phyloP scores from a whole-genome alignment of 2,329 filamentous ascomycete genomes.

The Chaetomium globosum region DNA sequence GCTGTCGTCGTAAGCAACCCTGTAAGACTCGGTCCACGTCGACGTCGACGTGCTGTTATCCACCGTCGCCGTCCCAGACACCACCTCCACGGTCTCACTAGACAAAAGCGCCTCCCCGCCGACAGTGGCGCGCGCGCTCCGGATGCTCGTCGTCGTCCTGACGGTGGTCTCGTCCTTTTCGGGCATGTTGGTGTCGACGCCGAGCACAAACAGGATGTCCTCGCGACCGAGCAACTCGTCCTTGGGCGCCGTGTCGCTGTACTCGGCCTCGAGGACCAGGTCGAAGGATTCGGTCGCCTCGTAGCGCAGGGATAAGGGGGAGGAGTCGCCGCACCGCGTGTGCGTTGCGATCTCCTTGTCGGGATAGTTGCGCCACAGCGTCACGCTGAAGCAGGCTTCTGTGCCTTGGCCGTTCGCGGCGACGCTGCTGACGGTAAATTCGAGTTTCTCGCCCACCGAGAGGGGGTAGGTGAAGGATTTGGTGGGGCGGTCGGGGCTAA shows the following conservation, averaged over 20 bases:
- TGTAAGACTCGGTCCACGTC: slow-evolving; percentile 5
- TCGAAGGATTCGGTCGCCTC: slow-evolving; percentile 23
- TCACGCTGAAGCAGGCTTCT: slow-evolving; percentile 25
- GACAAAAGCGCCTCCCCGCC: not conserved
- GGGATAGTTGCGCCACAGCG: slow-evolving; percentile 20
- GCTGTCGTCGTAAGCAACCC: not conserved
- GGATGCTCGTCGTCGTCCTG: slow-evolving; percentile 1
- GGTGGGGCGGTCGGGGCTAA: slow-evolving; percentile 17
- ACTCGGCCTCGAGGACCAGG: slow-evolving; percentile 27
- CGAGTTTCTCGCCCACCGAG: slow-evolving; percentile 23
- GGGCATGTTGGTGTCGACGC: slow-evolving; percentile 26
- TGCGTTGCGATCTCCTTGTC: slow-evolving; percentile 21
- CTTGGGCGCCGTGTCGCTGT: slow-evolving; percentile 12
- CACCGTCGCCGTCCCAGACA: not conserved
- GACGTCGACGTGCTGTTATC: slow-evolving; percentile 8
- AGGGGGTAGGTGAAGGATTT: slow-evolving; percentile 27
- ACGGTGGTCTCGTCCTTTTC: slow-evolving; percentile 22
- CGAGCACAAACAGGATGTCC: slow-evolving; percentile 26
- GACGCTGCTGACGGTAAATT: slow-evolving; percentile 25
- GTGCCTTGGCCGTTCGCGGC: slow-evolving; percentile 6
- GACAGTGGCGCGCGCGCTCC: slow-evolving; percentile 12
- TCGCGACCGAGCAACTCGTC: slow-evolving; percentile 8
- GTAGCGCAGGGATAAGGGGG: slow-evolving; percentile 23
- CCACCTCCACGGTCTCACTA: slow-evolving; percentile 23
- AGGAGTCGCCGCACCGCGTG: slow-evolving; percentile 21